phyloP scores from a whole-genome alignment of 2,329 filamentous ascomycete species.

The Apiospora sp. region DNA sequence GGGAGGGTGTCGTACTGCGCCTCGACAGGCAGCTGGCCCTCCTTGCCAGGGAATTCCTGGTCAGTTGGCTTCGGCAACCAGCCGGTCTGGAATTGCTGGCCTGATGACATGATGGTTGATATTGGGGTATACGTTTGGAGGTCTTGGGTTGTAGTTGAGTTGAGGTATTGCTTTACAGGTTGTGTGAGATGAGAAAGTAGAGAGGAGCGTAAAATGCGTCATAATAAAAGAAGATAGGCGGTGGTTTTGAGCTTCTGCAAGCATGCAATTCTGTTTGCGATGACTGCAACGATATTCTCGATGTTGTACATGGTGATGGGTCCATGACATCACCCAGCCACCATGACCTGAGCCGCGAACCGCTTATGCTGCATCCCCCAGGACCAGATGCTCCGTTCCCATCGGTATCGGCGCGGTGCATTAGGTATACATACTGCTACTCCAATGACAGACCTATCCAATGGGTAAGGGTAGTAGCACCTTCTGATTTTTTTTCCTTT shows the following conservation, averaged over 20 bases:
- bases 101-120: constrained; percentile 12
- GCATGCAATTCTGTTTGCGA: neutral
- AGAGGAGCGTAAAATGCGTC: neutral
- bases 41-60: constrained; percentile 53
- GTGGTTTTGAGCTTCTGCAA: neutral
- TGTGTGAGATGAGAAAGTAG: neutral
- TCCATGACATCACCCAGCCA: constrained; percentile 22
- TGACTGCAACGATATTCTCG: constrained; percentile 13
- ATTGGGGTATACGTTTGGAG: neutral
- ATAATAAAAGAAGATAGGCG: neutral
- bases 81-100: constrained; percentile 17
- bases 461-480: neutral
- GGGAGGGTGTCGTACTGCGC: constrained; percentile 73
- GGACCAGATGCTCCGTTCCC: constrained; percentile 20
- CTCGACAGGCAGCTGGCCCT: constrained; percentile 58
- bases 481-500: neutral
- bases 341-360: neutral
- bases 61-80: constrained; percentile 44
- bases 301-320: constrained; percentile 23
- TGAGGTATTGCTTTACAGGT: neutral
- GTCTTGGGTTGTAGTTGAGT: neutral
- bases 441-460: neutral
- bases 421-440: neutral
- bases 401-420: neutral
- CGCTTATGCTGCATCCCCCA: constrained; percentile 8